A percentile compares a stretch with the other conserved stretches of the same genome.
Evolutionary conservation across 192 early-diverging fungal genomes (phyloP).

Genomic region (Backusella sp.): DNA sequence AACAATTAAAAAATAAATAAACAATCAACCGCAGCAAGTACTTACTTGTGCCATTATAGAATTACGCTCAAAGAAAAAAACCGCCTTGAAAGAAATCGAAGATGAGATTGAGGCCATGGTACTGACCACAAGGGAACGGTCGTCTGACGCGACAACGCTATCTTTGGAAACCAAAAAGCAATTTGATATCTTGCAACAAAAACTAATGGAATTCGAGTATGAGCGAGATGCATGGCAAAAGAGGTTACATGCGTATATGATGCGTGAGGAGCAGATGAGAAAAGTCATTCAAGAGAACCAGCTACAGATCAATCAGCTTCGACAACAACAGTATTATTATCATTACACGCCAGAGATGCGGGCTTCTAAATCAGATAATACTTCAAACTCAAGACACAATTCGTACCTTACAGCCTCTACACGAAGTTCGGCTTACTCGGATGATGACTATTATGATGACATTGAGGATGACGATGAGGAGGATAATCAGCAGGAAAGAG

Average conservation of each 20-base stretch:
- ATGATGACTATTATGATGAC: not conserved
- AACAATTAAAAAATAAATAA: not conserved
- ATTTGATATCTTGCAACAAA: conserved; percentile 9
- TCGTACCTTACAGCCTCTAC: not conserved
- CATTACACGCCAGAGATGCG: not conserved
- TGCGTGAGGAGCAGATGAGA: conserved; percentile 9
- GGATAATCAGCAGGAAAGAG: not conserved
- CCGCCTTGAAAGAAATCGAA: not conserved
- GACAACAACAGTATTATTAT: not conserved
- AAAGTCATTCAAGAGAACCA: conserved; percentile 8
- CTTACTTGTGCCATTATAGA: not conserved
- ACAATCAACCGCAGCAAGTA: not conserved
- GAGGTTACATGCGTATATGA: not conserved
- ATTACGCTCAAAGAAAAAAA: not conserved
- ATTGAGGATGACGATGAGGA: not conserved
- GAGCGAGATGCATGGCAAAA: conserved; percentile 10
- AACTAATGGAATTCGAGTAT: not conserved
- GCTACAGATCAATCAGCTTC: not conserved
- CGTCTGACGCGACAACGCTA: not conserved
- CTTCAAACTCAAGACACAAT: not conserved
- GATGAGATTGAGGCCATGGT: not conserved
- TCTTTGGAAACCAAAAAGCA: not conserved
- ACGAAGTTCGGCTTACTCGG: not conserved
- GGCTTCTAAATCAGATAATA: not conserved
- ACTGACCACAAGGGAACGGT: not conserved